Percentiles rank a stretch among this genome's conserved stretches.
Conservation (phyloP, 2,329 filamentous ascomycete species). For the Zymoseptoria tritici region DNA sequence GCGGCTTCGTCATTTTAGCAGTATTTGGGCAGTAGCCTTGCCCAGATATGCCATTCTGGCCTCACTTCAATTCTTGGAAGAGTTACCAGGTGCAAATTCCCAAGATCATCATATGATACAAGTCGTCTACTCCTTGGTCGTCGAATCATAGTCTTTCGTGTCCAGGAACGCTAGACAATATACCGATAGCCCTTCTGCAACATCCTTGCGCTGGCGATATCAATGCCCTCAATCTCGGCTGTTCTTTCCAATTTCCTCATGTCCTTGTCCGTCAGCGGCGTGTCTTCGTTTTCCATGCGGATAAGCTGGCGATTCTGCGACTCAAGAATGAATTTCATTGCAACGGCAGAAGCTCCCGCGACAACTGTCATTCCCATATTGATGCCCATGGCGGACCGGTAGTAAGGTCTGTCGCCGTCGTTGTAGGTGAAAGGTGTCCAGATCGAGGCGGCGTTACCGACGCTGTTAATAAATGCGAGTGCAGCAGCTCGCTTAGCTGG, state of each 20-base stretch:
- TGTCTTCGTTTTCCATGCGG: conserved; percentile 43
- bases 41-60: no score
- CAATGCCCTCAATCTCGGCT: conserved; percentile 46
- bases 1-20: no score
- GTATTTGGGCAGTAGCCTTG: no score
- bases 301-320: conserved; percentile 45
- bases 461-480: conserved; percentile 67
- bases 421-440: conserved; percentile 42
- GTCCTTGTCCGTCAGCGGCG: conserved; percentile 41
- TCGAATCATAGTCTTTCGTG: no score
- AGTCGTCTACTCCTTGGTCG: no score
- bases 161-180: conserved; percentile 27
- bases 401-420: conserved; percentile 19
- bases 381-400: conserved; percentile 29
- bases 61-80: no score
- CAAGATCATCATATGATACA: no score
- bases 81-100: no score
- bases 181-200: conserved; percentile 51
- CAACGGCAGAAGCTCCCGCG: conserved; percentile 23
- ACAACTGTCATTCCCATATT: conserved; percentile 26
- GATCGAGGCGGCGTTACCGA: conserved; percentile 62
- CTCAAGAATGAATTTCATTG: conserved; percentile 25
- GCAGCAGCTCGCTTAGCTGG: conserved; percentile 67
- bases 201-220: conserved; percentile 41
- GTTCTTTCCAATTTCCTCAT: conserved; percentile 42